phyloP scores from a whole-genome alignment of 192 early-diverging fungal species.

The Umbelopsis sp. region DNA sequence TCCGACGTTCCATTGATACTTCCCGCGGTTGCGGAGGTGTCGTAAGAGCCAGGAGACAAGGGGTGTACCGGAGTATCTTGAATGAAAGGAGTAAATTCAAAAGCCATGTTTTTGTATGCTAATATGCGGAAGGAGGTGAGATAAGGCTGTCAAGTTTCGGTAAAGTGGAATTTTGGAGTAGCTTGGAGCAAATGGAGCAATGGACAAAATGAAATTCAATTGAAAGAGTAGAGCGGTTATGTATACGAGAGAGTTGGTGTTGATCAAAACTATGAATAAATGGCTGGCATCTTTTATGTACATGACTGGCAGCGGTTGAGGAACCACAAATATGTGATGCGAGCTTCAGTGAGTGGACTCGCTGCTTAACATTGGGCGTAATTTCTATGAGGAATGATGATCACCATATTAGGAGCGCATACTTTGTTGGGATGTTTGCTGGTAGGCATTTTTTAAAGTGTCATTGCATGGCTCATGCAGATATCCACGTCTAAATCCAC shows the following conservation, averaged over 20 bases:
- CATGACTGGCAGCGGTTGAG: not conserved
- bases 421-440: slow-evolving; percentile 2
- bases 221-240: not conserved
- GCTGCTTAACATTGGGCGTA: slow-evolving; percentile 8
- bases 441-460: too few species aligned
- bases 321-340: slow-evolving; percentile 12
- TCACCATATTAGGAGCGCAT: slow-evolving; percentile 2
- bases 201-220: not conserved
- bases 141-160: not conserved
- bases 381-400: slow-evolving; percentile 19
- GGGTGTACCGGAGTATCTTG: slow-evolving; percentile 2
- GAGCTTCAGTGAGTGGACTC: not conserved
- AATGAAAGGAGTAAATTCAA: slow-evolving; percentile 20
- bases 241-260: not conserved
- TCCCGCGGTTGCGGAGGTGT: slow-evolving; percentile 7
- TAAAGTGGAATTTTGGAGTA: not conserved
- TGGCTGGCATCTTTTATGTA: slow-evolving; percentile 9
- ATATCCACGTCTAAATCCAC: too few species aligned
- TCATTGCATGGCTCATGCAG: too few species aligned
- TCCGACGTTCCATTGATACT: slow-evolving; percentile 14
- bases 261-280: not conserved
- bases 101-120: slow-evolving; percentile 5
- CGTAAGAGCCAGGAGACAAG: slow-evolving; percentile 10
- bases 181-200: not conserved
- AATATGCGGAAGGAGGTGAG: not conserved